Evolutionary conservation across 306 rosid genomes (phyloP), one percentile per base, ranked within the genome.

Genomic region (Pueraria montana): DNA sequence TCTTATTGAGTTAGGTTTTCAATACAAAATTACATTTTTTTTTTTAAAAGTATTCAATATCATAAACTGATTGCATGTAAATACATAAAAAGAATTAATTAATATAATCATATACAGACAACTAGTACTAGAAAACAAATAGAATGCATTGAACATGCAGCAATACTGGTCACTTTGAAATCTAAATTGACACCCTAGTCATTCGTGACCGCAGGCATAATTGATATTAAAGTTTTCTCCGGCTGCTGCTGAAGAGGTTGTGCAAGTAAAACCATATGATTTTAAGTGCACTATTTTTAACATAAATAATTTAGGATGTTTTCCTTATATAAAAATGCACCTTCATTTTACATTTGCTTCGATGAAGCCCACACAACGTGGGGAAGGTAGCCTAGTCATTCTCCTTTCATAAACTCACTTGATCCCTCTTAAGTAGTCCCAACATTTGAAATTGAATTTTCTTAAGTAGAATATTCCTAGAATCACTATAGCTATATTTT

Each of bases 401-500:
- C 7, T n/a, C 21, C 14, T 59, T 40, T 76, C 17, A 30, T 6
- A 43, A 43, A 59, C 40, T 40, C 26, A 40, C 21, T 12, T n/a
- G 7, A 59, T 38, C 70, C 49, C 24, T 76, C 10, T 2, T 8
- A 40, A 74, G 26, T 40, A 21, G 11, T 23, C 12, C 32, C 46
- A n/a, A n/a, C 34, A 18, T 43, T 77, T n/a, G 61, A 46, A 76
- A 59, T 40, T 76, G 61, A 62, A 77, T 8, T 43, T 77, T 65
- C 48, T 48, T 23, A 56, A 21, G 49, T 8, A 58, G 80, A 75
- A 75, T 58, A 76, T 27, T 78, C 52, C 18, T 13, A 13, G 66
- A 79, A 67, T 68, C 20, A 24, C 30, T 34, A 3, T 55, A 67
- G 55, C 11, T 49, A 13, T 79, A 17, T 6, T 68, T 80, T 55